phyloP scores from a whole-genome alignment of 1,139 yeast genomes.

The Candida glucosophila region DNA sequence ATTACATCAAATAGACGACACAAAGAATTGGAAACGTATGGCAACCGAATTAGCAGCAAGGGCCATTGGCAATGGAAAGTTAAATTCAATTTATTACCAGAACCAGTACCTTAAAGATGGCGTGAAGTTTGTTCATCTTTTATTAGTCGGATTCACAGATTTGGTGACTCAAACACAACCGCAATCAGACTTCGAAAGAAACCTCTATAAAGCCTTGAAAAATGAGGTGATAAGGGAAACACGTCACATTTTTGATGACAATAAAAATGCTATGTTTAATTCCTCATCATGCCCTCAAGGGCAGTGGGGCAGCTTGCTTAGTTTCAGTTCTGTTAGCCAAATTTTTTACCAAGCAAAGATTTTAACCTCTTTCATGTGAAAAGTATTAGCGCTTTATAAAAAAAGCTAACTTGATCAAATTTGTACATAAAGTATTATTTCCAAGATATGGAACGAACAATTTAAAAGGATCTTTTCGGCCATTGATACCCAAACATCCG shows the following conservation, averaged over 20 bases:
- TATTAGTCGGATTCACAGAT: constrained; percentile 15
- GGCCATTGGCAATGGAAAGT: constrained; percentile 8
- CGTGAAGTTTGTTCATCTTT: constrained; percentile 12
- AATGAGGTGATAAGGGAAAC: constrained; percentile 1
- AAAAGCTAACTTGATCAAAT: too few species aligned
- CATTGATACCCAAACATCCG: too few species aligned
- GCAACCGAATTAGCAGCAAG: constrained; percentile 12
- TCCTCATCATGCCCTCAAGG: too few species aligned
- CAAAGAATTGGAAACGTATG: constrained; percentile 10
- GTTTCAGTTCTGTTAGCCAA: too few species aligned
- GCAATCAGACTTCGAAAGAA: not conserved
- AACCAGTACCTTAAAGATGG: constrained; percentile 13
- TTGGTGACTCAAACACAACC: constrained; percentile 12
- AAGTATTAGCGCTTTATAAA: too few species aligned
- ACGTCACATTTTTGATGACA: not conserved
- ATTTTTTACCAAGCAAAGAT: too few species aligned
- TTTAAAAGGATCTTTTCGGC: too few species aligned
- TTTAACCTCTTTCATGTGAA: too few species aligned
- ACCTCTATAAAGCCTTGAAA: not conserved
- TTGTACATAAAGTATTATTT: too few species aligned
- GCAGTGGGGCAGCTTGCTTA: too few species aligned
- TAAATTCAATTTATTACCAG: constrained; percentile 12
- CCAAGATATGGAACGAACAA: too few species aligned
- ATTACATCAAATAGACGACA: constrained; percentile 7
- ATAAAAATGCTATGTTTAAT: too few species aligned